These are phyloP conservation scores for Monilinia polystroma DNA, from an alignment of 2,329 filamentous ascomycete species.

Conservation along the genomic window DNA sequence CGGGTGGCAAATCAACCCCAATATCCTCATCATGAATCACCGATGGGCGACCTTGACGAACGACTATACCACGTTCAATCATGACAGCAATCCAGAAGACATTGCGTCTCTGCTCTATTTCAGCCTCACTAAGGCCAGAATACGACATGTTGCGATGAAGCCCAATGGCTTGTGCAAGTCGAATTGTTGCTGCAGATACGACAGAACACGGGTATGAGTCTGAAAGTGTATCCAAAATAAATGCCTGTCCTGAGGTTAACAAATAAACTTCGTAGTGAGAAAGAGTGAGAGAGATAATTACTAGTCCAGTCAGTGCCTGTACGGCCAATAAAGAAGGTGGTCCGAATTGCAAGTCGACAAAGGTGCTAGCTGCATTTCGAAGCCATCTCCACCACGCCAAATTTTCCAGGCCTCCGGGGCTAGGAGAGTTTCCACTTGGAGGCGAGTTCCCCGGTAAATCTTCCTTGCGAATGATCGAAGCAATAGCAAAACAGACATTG, in stretches of 20 bases:
- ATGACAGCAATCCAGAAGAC: slow-evolving; percentile 35
- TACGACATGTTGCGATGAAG: slow-evolving; percentile 31
- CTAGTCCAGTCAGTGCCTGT: slow-evolving; percentile 30
- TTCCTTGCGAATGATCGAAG: slow-evolving; percentile 26
- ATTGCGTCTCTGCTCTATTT: slow-evolving; percentile 32
- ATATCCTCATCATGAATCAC: slow-evolving; percentile 36
- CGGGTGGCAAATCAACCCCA: slow-evolving; percentile 32
- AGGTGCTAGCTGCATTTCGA: slow-evolving; percentile 31
- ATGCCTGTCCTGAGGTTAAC: slow-evolving; percentile 13
- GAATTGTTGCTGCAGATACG: slow-evolving; percentile 27
- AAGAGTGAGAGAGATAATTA: slow-evolving; percentile 13
- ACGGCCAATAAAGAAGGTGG: slow-evolving; percentile 32
- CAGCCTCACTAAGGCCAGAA: slow-evolving; percentile 25
- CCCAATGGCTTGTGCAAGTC: slow-evolving; percentile 31
- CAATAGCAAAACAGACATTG: slow-evolving; percentile 31
- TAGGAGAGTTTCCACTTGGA: background rate
- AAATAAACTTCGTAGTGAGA: background rate
- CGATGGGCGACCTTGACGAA: slow-evolving; percentile 32
- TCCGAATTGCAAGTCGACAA: slow-evolving; percentile 31
- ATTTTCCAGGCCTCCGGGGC: background rate
- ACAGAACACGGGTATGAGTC: slow-evolving; percentile 31
- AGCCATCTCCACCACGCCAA: slow-evolving; percentile 13
- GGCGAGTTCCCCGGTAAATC: slow-evolving; percentile 19
- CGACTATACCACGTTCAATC: slow-evolving; percentile 29
- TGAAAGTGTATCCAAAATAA: slow-evolving; percentile 26